Conservation (phyloP, 2,329 filamentous ascomycete genomes). For the Coniella vitis region DNA sequence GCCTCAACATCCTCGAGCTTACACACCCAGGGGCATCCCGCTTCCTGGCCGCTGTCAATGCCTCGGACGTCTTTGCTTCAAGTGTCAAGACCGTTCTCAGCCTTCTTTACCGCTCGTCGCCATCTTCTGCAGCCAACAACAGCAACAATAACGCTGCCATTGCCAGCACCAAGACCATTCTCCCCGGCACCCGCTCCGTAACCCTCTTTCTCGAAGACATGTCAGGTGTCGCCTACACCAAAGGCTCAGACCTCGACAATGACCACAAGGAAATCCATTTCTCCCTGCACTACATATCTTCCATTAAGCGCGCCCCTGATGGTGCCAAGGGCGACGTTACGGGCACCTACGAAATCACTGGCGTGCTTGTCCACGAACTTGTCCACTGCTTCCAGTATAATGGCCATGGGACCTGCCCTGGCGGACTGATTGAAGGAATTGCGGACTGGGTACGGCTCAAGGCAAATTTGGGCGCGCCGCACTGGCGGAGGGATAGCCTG, state of each 20-base stretch:
- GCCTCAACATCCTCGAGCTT: constrained; percentile 53
- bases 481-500: constrained; percentile 61
- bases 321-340: constrained; percentile 29
- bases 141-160: too few species aligned
- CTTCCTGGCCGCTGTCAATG: constrained; percentile 63
- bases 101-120: constrained; percentile 54
- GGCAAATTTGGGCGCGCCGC: constrained; percentile 66
- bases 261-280: constrained; percentile 43
- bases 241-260: constrained; percentile 22
- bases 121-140: neutral
- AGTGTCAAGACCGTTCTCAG: constrained; percentile 63
- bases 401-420: constrained; percentile 52
- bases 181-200: constrained; percentile 63
- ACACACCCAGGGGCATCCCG: constrained; percentile 51
- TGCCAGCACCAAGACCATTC: neutral
- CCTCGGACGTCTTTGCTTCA: constrained; percentile 51
- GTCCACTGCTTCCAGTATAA: constrained; percentile 93
- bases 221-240: constrained; percentile 84
- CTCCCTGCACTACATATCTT: constrained; percentile 65
- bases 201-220: constrained; percentile 76
- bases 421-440: constrained; percentile 81
- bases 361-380: constrained; percentile 85
- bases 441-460: constrained; percentile 87
- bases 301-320: constrained; percentile 28
- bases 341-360: constrained; percentile 57